Evolutionary conservation across 495 filamentous ascomycete species (phyloP), one percentile per base, ranked within the genome.

Genomic region (Articulospora tetracladia): DNA sequence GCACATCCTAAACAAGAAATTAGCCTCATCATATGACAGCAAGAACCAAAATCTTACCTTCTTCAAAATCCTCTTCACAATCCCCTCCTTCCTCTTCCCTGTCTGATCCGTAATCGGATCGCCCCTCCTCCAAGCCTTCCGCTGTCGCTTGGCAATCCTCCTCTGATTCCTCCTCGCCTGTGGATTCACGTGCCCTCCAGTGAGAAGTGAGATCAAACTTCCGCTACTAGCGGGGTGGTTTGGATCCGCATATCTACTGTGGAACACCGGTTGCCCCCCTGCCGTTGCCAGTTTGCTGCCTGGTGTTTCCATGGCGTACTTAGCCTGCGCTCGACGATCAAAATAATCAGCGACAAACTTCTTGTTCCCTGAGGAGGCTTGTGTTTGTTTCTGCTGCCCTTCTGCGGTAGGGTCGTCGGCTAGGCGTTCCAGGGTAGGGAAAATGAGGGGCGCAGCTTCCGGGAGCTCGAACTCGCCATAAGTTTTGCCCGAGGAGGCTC

Each of bases 381-480:
- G 58, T 48, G 68, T 69, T 53, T 69, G 64, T 53, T 70, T 69
- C 55, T 69, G 62, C 11, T 48, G 23, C 0, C 55, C 68, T 49
- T 71, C 66, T 12, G 66, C 71, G 15, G 68, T 62, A 25, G 64
- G 39, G 24, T 65, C 62, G 13, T 63, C 66, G 0, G 70, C 73
- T 0, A 76, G 55, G 27, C 71, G 64, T 28, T 85, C 81, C 1
- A 86, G 71, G 15, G 68, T 72, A 1, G 83, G 83, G 59, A 79
- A 86, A 22, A 83, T 68, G 6, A 87, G 66, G 0, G 80, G 79
- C 1, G 83, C 83, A 3, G 76, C 66, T 57, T 83, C 77, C 0
- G 78, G 81, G 53, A 84, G 71, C 28, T 77, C 70, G 1, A 77
- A 54, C 10, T 77, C 73, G n/a, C 77, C 78, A 49, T 76, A 71